Evolutionary conservation across 495 filamentous ascomycete species (phyloP), one percentile per base, ranked within the genome.

Genomic region (Podospora pseudoanserina): DNA sequence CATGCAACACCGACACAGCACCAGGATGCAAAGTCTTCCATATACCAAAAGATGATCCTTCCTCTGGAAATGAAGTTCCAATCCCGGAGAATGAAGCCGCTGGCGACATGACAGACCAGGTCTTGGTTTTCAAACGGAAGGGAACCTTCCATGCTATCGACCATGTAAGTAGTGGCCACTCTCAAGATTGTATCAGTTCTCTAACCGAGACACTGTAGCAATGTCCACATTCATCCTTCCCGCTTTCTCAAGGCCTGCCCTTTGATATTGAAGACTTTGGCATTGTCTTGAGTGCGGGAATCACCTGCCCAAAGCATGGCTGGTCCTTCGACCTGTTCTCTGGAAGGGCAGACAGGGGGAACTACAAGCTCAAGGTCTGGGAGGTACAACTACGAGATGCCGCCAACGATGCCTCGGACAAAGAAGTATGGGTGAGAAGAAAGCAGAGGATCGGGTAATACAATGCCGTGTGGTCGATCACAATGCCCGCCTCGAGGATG

Each of bases 201-300:
- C 66, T 26, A 6, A 16, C 19, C n/a, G 6, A 61, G 20, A 66
- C 39, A 32, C 49, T 67, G 19, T 19, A 89, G 86, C 81, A 84
- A 85, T 89, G 86, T 66, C 86, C 86, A 4, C 86, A 88, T 72
- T 85, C 86, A 4, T 78, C 85, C 1, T 88, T 80, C 71, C 86
- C 86, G 0, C 80, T 88, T 0, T 86, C 83, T 0, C 80, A 84
- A 64, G 86, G 83, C 5, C 82, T 69, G 18, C 78, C 87, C 3
- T 88, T 88, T 66, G 87, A 89, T 44, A 89, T 89, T 68, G 87
- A 89, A 67, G 86, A 89, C 70, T 89, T 88, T 66, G 86, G 86
- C 13, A 71, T 83, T 28, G 75, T 76, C 15, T 67, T 83, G 60
- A 83, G 81, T 66, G 77, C 82, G 2, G 86, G 86, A 0, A 75